Conservation (phyloP, 2,329 filamentous ascomycete species). For the Xylariales sp. region DNA sequence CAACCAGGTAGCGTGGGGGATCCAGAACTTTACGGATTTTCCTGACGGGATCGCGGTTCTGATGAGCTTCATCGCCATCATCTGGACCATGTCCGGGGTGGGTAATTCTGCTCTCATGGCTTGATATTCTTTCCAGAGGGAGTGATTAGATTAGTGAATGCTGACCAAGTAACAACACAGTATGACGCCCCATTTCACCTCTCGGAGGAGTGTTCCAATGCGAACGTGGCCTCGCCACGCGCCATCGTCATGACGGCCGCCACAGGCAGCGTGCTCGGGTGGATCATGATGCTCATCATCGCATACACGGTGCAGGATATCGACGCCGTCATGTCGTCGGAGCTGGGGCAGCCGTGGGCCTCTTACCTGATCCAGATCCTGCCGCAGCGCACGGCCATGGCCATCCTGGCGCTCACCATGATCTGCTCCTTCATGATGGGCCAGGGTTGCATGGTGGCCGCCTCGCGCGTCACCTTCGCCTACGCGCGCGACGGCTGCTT, state of each 20-base stretch:
- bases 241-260: conserved; percentile 68
- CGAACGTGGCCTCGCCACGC: conserved; percentile 63
- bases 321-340: conserved; percentile 49
- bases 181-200: conserved; percentile 69
- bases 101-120: too few species aligned
- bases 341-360: conserved; percentile 66
- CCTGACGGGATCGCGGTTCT: conserved; percentile 63
- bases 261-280: conserved; percentile 63
- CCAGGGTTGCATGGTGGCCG: conserved; percentile 65
- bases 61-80: conserved; percentile 56
- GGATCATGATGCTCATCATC: conserved; percentile 69
- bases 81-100: conserved; percentile 28
- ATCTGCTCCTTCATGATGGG: conserved; percentile 69
- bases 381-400: conserved; percentile 54
- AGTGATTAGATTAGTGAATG: too few species aligned
- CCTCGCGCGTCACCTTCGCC: conserved; percentile 65
- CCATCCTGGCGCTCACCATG: conserved; percentile 62
- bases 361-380: conserved; percentile 65
- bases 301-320: conserved; percentile 69
- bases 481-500: conserved; percentile 71
- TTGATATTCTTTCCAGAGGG: too few species aligned
- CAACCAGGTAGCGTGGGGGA: conserved; percentile 55
- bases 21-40: conserved; percentile 63
- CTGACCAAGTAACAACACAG: too few species aligned
- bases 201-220: conserved; percentile 72